Evolutionary conservation across 768 basidiomycete species (phyloP), one percentile per base, ranked within the genome.

Genomic region (Pluteus cervinus): DNA sequence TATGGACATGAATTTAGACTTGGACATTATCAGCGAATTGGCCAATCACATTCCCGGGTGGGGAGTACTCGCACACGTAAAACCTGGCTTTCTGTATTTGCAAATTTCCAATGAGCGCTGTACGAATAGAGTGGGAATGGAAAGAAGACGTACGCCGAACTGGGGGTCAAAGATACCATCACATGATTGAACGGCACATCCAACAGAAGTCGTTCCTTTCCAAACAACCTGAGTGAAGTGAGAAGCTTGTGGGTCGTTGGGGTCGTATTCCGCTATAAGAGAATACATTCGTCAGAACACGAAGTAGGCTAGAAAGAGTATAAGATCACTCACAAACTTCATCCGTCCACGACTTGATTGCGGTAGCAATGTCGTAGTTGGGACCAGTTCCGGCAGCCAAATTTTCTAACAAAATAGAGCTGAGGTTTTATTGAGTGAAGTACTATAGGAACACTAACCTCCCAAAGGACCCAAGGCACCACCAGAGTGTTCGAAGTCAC

Each of bases 201-300:
- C 82, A 15, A 85, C 63, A 42, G 81, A 60, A 1, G 68, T 73
- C 16, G 75, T 70, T 5, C 55, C 63, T 56, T 86, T 85, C 83
- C 84, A 86, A 6, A 86, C 81, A 4, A 83, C 71, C 54, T 85
- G 82, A 7, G 84, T 86, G 50, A 79, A 86, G 53, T 86, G 84
- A 33, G 79, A 81, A 12, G 71, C 48, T 26, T 56, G 44, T 2
- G 83, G 82, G 54, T 74, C 75, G 48, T 49, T 65, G 24, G 79
- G 59, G 47, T 78, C 46, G 51, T 82, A 84, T 25, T 73, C 45
- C 2, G 67, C 79, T 81, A 47, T n/a, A 33, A 40, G 37, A 14
- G 12, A 12, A 30, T 30, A 21, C 15, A n/a, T 28, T n/a, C 20
- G 23, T 31, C 1, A 29, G 10, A 4, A 16, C n/a, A 41, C 15